Evolutionary conservation across 2,329 filamentous ascomycete genomes (phyloP).

Genomic region (Fusarium falciforme): DNA sequence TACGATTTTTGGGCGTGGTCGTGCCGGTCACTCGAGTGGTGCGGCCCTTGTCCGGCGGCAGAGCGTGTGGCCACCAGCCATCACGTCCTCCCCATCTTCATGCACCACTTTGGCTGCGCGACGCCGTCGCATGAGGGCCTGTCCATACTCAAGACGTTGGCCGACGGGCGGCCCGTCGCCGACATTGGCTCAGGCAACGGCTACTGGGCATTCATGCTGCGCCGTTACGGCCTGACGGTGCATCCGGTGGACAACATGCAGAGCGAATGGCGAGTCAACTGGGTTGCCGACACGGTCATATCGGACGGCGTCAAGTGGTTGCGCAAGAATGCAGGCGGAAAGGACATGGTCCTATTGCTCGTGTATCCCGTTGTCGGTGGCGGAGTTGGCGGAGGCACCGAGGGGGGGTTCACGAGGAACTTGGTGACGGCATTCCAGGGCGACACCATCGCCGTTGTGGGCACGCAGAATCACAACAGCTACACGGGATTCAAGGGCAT

Average conservation of each 20-base stretch:
- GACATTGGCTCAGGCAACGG: conserved; percentile 79
- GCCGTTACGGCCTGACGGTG: conserved; percentile 65
- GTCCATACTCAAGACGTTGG: conserved; percentile 67
- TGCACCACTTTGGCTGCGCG: conserved; percentile 83
- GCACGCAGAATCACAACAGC: conserved; percentile 79
- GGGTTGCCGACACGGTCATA: conserved; percentile 75
- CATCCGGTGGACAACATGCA: conserved; percentile 75
- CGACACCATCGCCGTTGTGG: conserved; percentile 75
- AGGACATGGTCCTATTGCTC: conserved; percentile 71
- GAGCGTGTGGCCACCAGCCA: conserved; percentile 68
- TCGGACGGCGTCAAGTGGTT: conserved; percentile 71
- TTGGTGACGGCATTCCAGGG: conserved; percentile 72
- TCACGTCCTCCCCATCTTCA: conserved; percentile 77
- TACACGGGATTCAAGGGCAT: conserved; percentile 76
- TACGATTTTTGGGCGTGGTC: conserved; percentile 75
- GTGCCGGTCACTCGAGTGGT: conserved; percentile 73
- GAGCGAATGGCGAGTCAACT: conserved; percentile 75
- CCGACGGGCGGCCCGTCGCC: conserved; percentile 65
- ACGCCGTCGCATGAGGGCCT: conserved; percentile 76
- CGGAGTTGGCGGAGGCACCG: conserved; percentile 71
- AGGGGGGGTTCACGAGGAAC: conserved; percentile 72
- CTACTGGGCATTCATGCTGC: conserved; percentile 80
- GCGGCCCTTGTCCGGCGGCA: conserved; percentile 66
- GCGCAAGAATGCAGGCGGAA: conserved; percentile 58
- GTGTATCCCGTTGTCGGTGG: conserved; percentile 79